Conservation (phyloP, 1,139 yeast genomes). For the Yamadazyma taylorii region DNA sequence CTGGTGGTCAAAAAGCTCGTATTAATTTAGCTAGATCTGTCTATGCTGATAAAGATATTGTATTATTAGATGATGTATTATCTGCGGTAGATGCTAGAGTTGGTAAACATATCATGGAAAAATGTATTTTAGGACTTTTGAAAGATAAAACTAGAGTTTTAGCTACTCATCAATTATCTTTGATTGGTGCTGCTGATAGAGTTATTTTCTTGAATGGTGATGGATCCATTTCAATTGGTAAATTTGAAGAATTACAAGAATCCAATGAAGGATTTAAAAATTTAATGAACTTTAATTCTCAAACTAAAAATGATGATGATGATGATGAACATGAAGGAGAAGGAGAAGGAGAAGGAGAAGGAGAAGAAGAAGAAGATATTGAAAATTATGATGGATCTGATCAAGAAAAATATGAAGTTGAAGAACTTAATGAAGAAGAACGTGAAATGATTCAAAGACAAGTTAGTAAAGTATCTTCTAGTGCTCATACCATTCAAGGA, state of each 20-base stretch:
- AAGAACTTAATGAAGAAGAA: conserved; percentile 17
- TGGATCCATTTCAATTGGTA: conserved; percentile 41
- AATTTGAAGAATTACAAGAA: conserved; percentile 35
- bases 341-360: conserved; percentile 22
- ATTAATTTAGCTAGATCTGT: conserved; percentile 48
- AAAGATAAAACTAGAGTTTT: conserved; percentile 40
- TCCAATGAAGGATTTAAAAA: conserved; percentile 22
- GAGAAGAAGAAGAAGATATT: conserved; percentile 9
- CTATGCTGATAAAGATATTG: conserved; percentile 39
- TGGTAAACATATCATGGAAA: conserved; percentile 44
- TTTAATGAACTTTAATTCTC: conserved; percentile 20
- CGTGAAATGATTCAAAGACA: conserved; percentile 16
- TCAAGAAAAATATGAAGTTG: conserved; percentile 21
- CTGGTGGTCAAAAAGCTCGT: conserved; percentile 53
- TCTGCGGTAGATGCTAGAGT: conserved; percentile 53
- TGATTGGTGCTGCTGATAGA: conserved; percentile 43
- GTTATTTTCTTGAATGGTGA: conserved; percentile 41
- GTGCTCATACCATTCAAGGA: neutral
- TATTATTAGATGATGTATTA: conserved; percentile 46
- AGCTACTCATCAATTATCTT: conserved; percentile 49
- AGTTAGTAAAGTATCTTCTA: conserved; percentile 12
- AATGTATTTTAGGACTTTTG: conserved; percentile 37
- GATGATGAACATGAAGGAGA: too few species aligned
- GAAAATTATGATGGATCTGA: conserved; percentile 21
- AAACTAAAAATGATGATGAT: too few species aligned